Evolutionary conservation across 129 eudicot species (phyloP).

Genomic region (Flaveria ramosissima): DNA sequence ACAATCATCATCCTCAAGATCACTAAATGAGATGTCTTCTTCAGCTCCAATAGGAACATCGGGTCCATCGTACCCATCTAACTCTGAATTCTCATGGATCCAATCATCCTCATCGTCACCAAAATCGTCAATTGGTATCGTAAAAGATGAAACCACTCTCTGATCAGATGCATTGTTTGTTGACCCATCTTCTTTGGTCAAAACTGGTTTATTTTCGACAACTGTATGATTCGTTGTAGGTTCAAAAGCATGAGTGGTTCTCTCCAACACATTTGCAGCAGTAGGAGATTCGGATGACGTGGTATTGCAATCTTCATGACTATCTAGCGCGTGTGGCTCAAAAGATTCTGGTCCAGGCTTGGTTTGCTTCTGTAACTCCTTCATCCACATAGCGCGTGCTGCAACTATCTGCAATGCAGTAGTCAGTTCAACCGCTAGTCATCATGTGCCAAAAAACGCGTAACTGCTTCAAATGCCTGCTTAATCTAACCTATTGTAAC

Average conservation of each 20-base stretch:
- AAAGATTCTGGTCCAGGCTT: constrained; percentile 46
- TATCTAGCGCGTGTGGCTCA: neutral
- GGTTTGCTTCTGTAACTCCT: constrained; percentile 69
- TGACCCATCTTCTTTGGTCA: constrained; percentile 34
- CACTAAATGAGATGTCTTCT: constrained; percentile 88
- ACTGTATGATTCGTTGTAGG: constrained; percentile 19
- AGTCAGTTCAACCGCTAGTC: too few relatives aligned
- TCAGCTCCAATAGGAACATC: constrained; percentile 40
- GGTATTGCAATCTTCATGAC: too few relatives aligned
- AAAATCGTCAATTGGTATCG: constrained; percentile 30
- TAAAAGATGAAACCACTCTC: constrained; percentile 31
- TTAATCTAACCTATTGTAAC: too few relatives aligned
- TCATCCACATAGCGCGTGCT: constrained; percentile 86
- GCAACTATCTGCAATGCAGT: constrained; percentile 55
- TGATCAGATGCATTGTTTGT: constrained; percentile 32
- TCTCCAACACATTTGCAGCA: too few relatives aligned
- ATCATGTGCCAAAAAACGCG: too few relatives aligned
- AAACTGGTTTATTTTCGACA: constrained; percentile 36
- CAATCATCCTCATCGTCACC: constrained; percentile 64
- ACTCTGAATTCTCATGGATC: constrained; percentile 66
- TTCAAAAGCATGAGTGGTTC: constrained; percentile 29
- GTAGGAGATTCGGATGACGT: too few relatives aligned
- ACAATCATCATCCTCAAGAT: constrained; percentile 60
- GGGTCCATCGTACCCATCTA: constrained; percentile 54
- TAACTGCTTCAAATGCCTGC: too few relatives aligned